These are phyloP conservation scores for Puya raimondii DNA, from an alignment of 176 grass and related monocot genomes.

Conservation along the genomic window DNA sequence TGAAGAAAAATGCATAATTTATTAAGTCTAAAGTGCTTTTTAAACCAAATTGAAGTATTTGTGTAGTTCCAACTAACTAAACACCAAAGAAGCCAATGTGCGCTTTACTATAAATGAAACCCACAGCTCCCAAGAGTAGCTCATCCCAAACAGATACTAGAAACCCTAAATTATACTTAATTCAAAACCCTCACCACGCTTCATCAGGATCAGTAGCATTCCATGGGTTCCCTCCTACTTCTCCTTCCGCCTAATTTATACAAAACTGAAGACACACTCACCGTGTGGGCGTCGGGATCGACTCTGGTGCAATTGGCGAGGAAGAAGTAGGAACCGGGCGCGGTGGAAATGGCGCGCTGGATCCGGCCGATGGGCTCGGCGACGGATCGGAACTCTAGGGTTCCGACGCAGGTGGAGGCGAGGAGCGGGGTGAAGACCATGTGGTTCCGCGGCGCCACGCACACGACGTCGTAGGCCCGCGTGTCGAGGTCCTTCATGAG, in stretches of 20 bases:
- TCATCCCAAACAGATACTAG: too few species aligned
- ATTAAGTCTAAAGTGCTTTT: too few species aligned
- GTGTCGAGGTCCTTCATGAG: constrained; percentile 91
- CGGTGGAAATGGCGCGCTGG: constrained; percentile 68
- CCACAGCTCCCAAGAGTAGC: too few species aligned
- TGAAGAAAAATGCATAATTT: too few species aligned
- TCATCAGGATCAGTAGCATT: not conserved
- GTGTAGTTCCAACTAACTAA: too few species aligned
- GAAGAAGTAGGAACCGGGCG: constrained; percentile 77
- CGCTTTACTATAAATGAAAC: too few species aligned
- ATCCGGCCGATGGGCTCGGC: constrained; percentile 73
- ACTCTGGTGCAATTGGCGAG: constrained; percentile 68
- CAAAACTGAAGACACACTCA: constrained; percentile 16
- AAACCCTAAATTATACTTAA: too few species aligned
- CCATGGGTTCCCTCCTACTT: not conserved
- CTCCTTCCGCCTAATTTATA: not conserved
- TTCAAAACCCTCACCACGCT: not conserved
- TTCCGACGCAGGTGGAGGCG: constrained; percentile 95
- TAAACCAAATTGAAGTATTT: too few species aligned
- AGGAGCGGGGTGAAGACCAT: constrained; percentile 99
- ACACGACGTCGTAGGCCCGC: constrained; percentile 65
- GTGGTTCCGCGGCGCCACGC: constrained; percentile 91
- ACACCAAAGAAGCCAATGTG: too few species aligned
- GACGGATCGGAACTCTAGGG: constrained; percentile 97
- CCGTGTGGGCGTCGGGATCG: constrained; percentile 56